A percentile compares a stretch with the other conserved stretches of the same genome.
These are phyloP conservation scores for Cyberlindnera sargentensis DNA, from an alignment of 805 yeast genomes.

Conservation along the genomic window DNA sequence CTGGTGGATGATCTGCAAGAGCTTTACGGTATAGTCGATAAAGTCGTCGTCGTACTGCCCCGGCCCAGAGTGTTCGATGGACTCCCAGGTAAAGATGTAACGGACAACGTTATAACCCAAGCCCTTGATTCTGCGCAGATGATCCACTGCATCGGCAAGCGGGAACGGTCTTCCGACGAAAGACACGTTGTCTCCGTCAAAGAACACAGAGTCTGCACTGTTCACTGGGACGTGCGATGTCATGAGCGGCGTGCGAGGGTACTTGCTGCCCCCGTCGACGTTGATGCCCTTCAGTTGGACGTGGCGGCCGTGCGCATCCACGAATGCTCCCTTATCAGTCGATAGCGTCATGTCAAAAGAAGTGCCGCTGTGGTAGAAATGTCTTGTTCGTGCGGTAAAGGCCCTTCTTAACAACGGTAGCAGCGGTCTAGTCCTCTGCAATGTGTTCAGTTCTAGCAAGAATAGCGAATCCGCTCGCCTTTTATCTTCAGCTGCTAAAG, in stretches of 20 bases:
- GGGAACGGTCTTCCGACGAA: conserved; percentile 82
- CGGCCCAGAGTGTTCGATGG: conserved; percentile 84
- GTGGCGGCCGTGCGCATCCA: conserved; percentile 48
- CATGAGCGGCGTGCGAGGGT: conserved; percentile 52
- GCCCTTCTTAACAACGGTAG: no score
- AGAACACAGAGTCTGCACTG: conserved; percentile 39
- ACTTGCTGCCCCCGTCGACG: conserved; percentile 65
- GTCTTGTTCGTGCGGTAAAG: no score
- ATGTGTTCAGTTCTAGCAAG: no score
- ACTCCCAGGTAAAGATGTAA: conserved; percentile 84
- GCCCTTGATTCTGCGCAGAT: conserved; percentile 60
- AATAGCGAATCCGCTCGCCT: no score
- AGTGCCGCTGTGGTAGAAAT: no score
- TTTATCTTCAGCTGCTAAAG: no score
- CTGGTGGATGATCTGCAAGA: conserved; percentile 48
- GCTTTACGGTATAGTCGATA: conserved; percentile 58
- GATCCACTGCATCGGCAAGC: conserved; percentile 60
- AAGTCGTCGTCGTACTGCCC: conserved; percentile 73
- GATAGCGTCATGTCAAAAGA: background rate
- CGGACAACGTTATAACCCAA: conserved; percentile 81
- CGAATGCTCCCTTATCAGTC: conserved; percentile 44
- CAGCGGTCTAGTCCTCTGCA: no score
- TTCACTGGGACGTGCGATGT: conserved; percentile 30
- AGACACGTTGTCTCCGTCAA: conserved; percentile 67
- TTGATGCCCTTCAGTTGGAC: conserved; percentile 74